phyloP scores from a whole-genome alignment of 2,329 filamentous ascomycete genomes.

The Gaeumannomyces tritici region DNA sequence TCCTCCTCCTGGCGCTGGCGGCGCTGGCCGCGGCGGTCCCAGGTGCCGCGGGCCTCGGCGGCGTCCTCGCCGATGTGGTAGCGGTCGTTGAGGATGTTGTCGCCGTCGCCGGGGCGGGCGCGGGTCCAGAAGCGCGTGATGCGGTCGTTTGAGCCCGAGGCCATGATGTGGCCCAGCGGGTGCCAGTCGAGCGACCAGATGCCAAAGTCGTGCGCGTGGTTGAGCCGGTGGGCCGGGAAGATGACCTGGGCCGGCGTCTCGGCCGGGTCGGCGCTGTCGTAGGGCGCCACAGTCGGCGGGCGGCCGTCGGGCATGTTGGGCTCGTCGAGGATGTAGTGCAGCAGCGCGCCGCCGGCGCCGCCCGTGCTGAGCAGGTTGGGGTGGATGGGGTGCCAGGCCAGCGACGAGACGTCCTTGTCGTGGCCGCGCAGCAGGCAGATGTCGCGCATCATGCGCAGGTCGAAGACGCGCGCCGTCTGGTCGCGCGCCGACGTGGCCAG shows the following conservation, averaged over 20 bases:
- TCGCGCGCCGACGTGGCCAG: constrained; percentile 90
- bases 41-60: constrained; percentile 91
- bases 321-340: constrained; percentile 93
- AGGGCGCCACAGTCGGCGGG: constrained; percentile 65
- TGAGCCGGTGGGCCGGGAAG: constrained; percentile 77
- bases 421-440: constrained; percentile 88
- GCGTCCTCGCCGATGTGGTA: constrained; percentile 94
- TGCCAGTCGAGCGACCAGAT: constrained; percentile 99
- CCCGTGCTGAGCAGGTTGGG: constrained; percentile 83
- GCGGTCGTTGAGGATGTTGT: constrained; percentile 75
- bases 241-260: constrained; percentile 83
- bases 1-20: constrained; percentile 83
- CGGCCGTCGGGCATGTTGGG: constrained; percentile 74
- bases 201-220: constrained; percentile 85
- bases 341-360: constrained; percentile 78
- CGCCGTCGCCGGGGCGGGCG: constrained; percentile 76
- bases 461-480: constrained; percentile 86
- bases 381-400: constrained; percentile 92
- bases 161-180: constrained; percentile 87
- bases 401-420: constrained; percentile 88
- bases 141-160: constrained; percentile 91
- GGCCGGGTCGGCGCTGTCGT: constrained; percentile 71
- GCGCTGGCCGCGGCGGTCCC: constrained; percentile 69
- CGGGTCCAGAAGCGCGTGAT: constrained; percentile 97
- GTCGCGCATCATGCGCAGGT: constrained; percentile 96